Evolutionary conservation across 1,284 basidiomycete species (phyloP).

Genomic region (Xanthoconium separans): DNA sequence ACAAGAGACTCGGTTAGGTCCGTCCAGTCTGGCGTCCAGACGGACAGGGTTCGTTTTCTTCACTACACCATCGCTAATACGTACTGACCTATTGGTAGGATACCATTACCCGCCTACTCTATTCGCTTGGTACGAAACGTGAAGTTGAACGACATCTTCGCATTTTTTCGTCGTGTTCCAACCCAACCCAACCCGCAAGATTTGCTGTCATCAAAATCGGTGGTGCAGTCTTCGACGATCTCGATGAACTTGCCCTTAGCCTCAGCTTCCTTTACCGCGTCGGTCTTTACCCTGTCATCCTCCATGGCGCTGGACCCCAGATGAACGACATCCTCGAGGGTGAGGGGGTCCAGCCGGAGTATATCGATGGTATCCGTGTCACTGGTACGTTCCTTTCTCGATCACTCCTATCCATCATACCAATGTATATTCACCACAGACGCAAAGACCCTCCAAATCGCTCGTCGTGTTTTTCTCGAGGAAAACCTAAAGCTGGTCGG

Average conservation of each 20-base stretch:
- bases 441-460: slow-evolving; percentile 88
- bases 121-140: slow-evolving; percentile 92
- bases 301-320: slow-evolving; percentile 95
- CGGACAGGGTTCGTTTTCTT: slow-evolving; percentile 30
- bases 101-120: slow-evolving; percentile 89
- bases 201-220: slow-evolving; percentile 96
- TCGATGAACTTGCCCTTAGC: slow-evolving; percentile 90
- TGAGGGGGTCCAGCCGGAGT: slow-evolving; percentile 90
- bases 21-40: slow-evolving; percentile 36
- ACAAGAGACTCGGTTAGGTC: slow-evolving; percentile 25
- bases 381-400: slow-evolving; percentile 58
- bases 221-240: slow-evolving; percentile 86
- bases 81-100: slow-evolving; percentile 52
- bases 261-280: slow-evolving; percentile 93
- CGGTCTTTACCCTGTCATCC: slow-evolving; percentile 90
- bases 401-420: background rate
- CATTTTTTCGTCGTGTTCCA: slow-evolving; percentile 89
- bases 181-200: slow-evolving; percentile 80
- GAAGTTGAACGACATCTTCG: slow-evolving; percentile 96
- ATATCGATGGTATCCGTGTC: slow-evolving; percentile 93
- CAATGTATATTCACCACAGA: slow-evolving; percentile 45
- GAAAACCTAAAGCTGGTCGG: slow-evolving; percentile 92
- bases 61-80: background rate
- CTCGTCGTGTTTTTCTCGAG: slow-evolving; percentile 93
- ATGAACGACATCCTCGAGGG: slow-evolving; percentile 89